A percentile compares a stretch with the other conserved stretches of the same genome.
These are phyloP conservation scores for Nakaseomyces bracarensis DNA, from an alignment of 1,139 yeast genomes.

Conservation along the genomic window DNA sequence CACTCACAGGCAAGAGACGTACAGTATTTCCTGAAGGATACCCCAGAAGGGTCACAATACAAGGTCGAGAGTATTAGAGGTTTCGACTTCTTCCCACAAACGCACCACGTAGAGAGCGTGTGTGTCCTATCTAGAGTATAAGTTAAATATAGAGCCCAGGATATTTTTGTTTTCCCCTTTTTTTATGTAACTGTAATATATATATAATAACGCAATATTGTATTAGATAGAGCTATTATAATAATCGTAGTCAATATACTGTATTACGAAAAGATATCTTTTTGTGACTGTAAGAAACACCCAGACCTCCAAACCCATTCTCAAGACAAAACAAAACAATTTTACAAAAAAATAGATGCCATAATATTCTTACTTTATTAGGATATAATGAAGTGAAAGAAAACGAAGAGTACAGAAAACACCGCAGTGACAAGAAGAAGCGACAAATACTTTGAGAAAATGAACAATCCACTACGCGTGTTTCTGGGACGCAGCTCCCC, in stretches of 20 bases:
- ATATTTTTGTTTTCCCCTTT: no score
- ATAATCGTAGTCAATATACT: no score
- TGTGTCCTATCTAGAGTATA: slow-evolving; percentile 54
- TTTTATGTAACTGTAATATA: no score
- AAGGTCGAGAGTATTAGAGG: slow-evolving; percentile 78
- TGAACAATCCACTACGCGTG: not conserved
- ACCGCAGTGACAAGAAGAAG: no score
- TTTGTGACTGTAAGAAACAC: slow-evolving; percentile 1
- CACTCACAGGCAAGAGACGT: slow-evolving; percentile 95
- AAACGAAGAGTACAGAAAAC: no score
- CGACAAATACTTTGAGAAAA: no score
- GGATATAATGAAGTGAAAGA: no score
- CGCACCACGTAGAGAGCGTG: slow-evolving; percentile 94
- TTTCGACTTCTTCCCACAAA: slow-evolving; percentile 95
- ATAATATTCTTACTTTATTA: no score
- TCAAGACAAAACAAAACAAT: not conserved
- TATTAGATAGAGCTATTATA: no score
- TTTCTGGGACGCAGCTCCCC: not conserved
- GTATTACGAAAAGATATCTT: not conserved
- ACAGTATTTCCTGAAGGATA: slow-evolving; percentile 67
- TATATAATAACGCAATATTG: no score
- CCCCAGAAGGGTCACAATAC: slow-evolving; percentile 56
- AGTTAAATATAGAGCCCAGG: not conserved
- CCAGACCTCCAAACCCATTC: not conserved
- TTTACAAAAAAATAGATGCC: not conserved